Evolutionary conservation across 805 yeast species (phyloP).

Genomic region (Candida quercuum): DNA sequence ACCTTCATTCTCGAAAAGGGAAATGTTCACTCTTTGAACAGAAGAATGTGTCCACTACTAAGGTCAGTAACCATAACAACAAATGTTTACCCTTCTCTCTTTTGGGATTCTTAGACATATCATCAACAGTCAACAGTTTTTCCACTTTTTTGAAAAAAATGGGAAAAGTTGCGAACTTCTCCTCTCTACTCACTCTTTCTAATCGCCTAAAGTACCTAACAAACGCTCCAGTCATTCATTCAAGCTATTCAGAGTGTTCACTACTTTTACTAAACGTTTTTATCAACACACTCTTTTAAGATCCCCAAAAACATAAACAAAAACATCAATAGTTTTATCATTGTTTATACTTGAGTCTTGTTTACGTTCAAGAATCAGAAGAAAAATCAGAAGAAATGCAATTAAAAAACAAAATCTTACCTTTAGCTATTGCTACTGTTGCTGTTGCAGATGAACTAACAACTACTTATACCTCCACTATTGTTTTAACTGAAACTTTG

Average conservation of each 20-base stretch:
- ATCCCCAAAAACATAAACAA: neutral
- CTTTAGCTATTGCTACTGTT: constrained; percentile 24
- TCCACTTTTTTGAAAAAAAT: too few relatives aligned
- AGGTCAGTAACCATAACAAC: neutral
- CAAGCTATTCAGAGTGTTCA: constrained; percentile 23
- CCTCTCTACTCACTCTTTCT: neutral
- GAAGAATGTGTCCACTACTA: too few relatives aligned
- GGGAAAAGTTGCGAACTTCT: neutral
- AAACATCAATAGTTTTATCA: neutral
- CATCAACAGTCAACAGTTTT: too few relatives aligned
- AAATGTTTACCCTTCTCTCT: neutral
- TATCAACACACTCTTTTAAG: neutral
- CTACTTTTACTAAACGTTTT: neutral
- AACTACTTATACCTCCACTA: constrained; percentile 33
- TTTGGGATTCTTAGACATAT: neutral
- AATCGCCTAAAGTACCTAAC: neutral
- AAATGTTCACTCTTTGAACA: too few relatives aligned
- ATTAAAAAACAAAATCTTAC: constrained; percentile 15
- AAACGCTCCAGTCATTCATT: constrained; percentile 28
- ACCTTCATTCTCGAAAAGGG: too few relatives aligned
- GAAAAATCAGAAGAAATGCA: too few relatives aligned
- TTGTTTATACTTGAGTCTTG: too few relatives aligned
- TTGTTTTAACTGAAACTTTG: constrained; percentile 27
- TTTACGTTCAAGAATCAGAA: too few relatives aligned
- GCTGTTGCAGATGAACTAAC: constrained; percentile 31